Evolutionary conservation across 108 stramenopile genomes (phyloP).

Genomic region (Heterococcus sp.): DNA sequence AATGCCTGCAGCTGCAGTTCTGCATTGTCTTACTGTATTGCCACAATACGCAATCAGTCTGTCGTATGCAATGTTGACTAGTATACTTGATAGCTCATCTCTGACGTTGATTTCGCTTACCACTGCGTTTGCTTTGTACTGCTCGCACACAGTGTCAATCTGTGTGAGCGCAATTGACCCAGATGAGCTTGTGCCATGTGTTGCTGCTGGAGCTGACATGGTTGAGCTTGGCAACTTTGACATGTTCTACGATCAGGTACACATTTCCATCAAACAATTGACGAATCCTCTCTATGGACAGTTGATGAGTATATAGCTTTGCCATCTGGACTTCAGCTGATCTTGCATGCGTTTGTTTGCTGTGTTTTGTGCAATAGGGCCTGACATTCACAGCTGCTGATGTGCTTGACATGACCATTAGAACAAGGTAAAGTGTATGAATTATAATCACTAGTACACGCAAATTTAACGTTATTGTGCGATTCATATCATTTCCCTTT

Average conservation of each 20-base stretch:
- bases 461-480: too few species aligned
- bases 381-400: conserved; percentile 53
- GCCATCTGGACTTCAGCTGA: too few species aligned
- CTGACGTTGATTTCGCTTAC: too few species aligned
- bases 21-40: too few species aligned
- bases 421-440: too few species aligned
- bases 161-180: conserved; percentile 56
- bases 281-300: background rate
- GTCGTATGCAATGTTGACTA: too few species aligned
- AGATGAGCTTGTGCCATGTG: conserved; percentile 45
- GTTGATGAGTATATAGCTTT: background rate
- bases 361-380: background rate
- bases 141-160: background rate
- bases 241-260: conserved; percentile 51
- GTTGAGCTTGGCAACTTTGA: conserved; percentile 60
- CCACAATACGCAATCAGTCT: too few species aligned
- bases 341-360: background rate
- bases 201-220: conserved; percentile 58
- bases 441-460: too few species aligned
- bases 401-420: conserved; percentile 50
- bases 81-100: too few species aligned
- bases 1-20: too few species aligned
- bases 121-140: too few species aligned
- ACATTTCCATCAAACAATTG: background rate
- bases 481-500: too few species aligned